Base-by-base conservation (phyloP, 2,329 filamentous ascomycete species). In the Curvularia spicifera region DNA sequence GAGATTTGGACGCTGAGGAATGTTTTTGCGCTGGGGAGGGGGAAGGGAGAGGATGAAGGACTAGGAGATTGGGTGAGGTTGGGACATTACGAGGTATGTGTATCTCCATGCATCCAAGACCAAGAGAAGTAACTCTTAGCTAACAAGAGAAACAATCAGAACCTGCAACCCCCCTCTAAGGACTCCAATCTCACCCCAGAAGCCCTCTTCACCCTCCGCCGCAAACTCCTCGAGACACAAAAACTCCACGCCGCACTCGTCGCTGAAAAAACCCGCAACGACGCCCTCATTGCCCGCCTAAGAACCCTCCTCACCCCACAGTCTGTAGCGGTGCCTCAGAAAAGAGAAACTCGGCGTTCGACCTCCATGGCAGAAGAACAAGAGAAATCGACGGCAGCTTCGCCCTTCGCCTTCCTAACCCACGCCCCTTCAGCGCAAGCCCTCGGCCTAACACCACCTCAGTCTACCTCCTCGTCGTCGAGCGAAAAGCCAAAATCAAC, bases 1-100 rank as follows among this genome's bases (percentile, higher is more conserved):
- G 81, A 83, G 80, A 90, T 99, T 56, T 97, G 94, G 79, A 89
- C 92, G 51, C 83, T 99, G 81, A 84, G 92, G 65, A 97, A 97
- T 86, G 48, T 86, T 10, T 68, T 83, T 51, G 79, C 78, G 44
- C 72, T 83, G 35, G 78, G 78, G 28, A 73, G 88, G 28, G 90
- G 94, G 46, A 71, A 73, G 48, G 51, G 51, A 20, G 90, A 93
- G 49, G 71, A 73, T 45, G 73, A 69, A 39, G 69, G 69, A 31
- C 80, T 90, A 69, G 85, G 86, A 57, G 84, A 86, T 56, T 97
- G 90, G 87, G 88, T 98, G 64, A 83, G 89, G 52, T 81, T 99
- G 63, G 85, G 86, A 47, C 94, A 98, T 81, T 97, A 99, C 79
- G 87, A 93, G 75, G 91, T 87, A 72, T 47, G 72, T 65, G 22